phyloP scores from a whole-genome alignment of 805 yeast genomes.

The Zygosaccharomyces rouxii region DNA sequence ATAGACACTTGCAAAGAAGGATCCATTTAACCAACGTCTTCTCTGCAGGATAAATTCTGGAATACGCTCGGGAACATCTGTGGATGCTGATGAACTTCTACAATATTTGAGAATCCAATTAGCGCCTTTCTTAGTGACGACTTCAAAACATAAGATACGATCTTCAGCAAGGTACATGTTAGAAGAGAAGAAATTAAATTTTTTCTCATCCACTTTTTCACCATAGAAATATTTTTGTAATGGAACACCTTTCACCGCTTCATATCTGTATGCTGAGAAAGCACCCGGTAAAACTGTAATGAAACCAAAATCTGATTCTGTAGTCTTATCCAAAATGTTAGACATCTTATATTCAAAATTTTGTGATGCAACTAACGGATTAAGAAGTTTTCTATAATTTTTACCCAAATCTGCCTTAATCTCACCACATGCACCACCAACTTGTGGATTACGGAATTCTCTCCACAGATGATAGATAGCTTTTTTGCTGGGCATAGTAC shows the following conservation, averaged over 20 bases:
- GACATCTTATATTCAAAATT: constrained; percentile 96
- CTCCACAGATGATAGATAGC: constrained; percentile 89
- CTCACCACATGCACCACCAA: constrained; percentile 98
- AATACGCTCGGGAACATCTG: constrained; percentile 89
- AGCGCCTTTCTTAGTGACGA: constrained; percentile 75
- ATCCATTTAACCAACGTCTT: constrained; percentile 95
- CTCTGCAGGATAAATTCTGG: constrained; percentile 88
- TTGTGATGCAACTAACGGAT: constrained; percentile 93
- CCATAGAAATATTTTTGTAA: constrained; percentile 88
- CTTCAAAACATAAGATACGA: constrained; percentile 88
- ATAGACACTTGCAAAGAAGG: constrained; percentile 90
- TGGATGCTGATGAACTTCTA: constrained; percentile 82
- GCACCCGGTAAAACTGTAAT: constrained; percentile 96
- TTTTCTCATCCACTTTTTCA: constrained; percentile 64
- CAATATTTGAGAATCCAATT: constrained; percentile 82
- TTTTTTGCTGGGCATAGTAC: constrained; percentile 83
- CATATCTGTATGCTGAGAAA: constrained; percentile 86
- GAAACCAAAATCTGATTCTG: constrained; percentile 92
- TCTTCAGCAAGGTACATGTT: constrained; percentile 98
- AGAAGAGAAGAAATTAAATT: constrained; percentile 81
- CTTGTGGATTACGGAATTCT: constrained; percentile 69
- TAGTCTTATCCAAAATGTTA: constrained; percentile 90
- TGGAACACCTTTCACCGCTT: constrained; percentile 80
- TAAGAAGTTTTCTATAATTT: constrained; percentile 49
- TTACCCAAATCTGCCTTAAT: constrained; percentile 80